A percentile compares a stretch with the other conserved stretches of the same genome.
phyloP scores from a whole-genome alignment of 2,329 filamentous ascomycete genomes.

The Fusarium keratoplasticum region DNA sequence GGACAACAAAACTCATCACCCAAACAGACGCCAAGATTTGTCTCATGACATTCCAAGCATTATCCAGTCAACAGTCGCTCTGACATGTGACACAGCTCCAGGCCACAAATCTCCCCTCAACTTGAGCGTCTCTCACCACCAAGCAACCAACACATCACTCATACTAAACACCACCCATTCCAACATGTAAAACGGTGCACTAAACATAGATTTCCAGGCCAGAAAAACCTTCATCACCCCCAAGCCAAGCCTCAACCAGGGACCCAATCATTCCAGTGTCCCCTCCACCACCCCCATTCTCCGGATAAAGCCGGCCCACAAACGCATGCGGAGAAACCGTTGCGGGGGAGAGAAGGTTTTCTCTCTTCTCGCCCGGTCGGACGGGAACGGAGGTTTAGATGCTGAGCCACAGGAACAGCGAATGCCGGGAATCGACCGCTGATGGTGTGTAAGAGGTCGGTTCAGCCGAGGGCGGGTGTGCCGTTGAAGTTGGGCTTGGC shows the following conservation, averaged over 20 bases:
- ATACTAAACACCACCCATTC: not conserved
- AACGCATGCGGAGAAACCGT: constrained; percentile 3
- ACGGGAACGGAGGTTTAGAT: constrained; percentile 14
- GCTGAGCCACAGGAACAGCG: constrained; percentile 23
- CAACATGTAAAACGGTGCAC: not conserved
- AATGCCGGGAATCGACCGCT: constrained; percentile 27
- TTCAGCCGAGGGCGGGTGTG: constrained; percentile 5
- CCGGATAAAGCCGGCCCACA: constrained; percentile 7
- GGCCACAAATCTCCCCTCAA: not conserved
- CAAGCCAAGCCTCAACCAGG: not conserved
- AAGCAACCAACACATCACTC: not conserved
- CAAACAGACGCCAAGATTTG: not conserved
- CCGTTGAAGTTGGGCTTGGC: not conserved
- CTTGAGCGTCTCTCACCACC: not conserved
- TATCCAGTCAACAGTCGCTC: not conserved
- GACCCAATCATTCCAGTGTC: not conserved
- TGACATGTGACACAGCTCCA: not conserved
- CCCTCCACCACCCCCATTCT: not conserved
- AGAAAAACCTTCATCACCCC: not conserved
- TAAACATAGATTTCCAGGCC: not conserved
- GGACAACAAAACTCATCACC: not conserved
- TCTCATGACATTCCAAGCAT: not conserved
- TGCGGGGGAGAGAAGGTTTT: constrained; percentile 12
- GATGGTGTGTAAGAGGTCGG: constrained; percentile 14
- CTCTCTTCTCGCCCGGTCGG: constrained; percentile 4